Percentiles rank a stretch among this genome's conserved stretches.
These are phyloP conservation scores for Nicotiana attenuata DNA, from an alignment of 257 asterid species.

Conservation along the genomic window DNA sequence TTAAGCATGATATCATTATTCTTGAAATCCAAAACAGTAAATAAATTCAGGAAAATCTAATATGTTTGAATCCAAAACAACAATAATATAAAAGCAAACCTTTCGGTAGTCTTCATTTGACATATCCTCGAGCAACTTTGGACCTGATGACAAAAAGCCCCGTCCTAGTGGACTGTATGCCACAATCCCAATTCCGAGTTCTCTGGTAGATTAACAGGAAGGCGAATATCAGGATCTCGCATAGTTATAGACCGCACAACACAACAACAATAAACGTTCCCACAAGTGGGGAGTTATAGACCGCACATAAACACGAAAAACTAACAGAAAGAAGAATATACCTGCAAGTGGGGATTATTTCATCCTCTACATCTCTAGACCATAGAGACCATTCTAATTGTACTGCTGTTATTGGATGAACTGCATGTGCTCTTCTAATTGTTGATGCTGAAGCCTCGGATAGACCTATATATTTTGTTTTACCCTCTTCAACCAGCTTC, in stretches of 20 bases:
- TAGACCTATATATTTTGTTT: conserved; percentile 61
- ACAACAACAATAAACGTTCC: no score
- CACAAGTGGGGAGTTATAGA: no score
- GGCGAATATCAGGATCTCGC: not conserved
- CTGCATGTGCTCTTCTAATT: conserved; percentile 70
- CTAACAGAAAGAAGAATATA: not conserved
- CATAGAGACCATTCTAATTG: conserved; percentile 78
- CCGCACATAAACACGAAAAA: not conserved
- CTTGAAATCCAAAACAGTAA: not conserved
- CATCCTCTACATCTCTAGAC: conserved; percentile 65
- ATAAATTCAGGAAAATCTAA: no score
- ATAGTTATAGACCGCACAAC: not conserved
- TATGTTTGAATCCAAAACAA: not conserved
- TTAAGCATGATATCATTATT: not conserved
- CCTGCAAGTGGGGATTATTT: conserved; percentile 66
- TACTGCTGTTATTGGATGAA: conserved; percentile 64
- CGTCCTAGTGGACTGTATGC: conserved; percentile 53
- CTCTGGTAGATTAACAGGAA: conserved; percentile 22
- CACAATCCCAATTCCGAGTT: conserved; percentile 53
- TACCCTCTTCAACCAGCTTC: conserved; percentile 75
- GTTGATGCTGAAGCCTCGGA: conserved; percentile 77
- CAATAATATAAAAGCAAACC: conserved; percentile 13
- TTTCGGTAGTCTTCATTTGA: conserved; percentile 32
- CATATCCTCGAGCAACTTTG: conserved; percentile 28
- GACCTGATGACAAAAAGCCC: conserved; percentile 47